Evolutionary conservation across 2,329 filamentous ascomycete species (phyloP), one percentile per base, ranked within the genome.

Genomic region (Tolypocladium tundrense): DNA sequence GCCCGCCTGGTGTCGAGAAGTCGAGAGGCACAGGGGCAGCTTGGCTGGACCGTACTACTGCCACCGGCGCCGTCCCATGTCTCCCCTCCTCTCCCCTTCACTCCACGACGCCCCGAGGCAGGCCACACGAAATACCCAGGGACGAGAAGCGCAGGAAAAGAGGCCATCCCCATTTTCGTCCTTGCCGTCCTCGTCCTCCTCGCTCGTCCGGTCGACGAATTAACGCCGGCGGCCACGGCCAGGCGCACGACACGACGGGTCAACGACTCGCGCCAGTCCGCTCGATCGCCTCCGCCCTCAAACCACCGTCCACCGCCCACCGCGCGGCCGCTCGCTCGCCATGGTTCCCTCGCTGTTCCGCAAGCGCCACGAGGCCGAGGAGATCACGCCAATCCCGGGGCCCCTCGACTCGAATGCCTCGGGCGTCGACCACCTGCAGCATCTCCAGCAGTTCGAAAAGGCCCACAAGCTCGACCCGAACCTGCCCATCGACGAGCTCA

Each of bases 401-500:
- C 70, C 72, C 41, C 61, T 70, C 55, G 73, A 75, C 59, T 72
- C 71, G 55, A 73, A 74, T 57, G 68, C 71, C 45, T 73, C 73
- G 24, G 72, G 74, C 56, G 64, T 76, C 61, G 72, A 78, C 57
- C 70, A 72, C 51, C 69, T 79, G 58, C 72, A 72, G 60, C 72
- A 77, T 60, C 75, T 87, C 57, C 78, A 77, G 65, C 75, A 81
- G 57, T 80, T 86, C 66, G 81, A 84, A 65, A 78, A 79, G 64
- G 77, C 81, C 60, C 84, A 87, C 69, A 79, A 81, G 62, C 80
- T 84, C 70, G 85, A 88, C 61, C 83, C 84, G 43, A 87, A 88
- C 65, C 69, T 88, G 62, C 82, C 83, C n/a, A 74, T 85, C 60
- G 82, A 85, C 60, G 77, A 86, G 53, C 72, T 82, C 55, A 80